Base-by-base conservation (phyloP, 139 green algal genomes). In the Chlamydomonas sphaeroides region DNA sequence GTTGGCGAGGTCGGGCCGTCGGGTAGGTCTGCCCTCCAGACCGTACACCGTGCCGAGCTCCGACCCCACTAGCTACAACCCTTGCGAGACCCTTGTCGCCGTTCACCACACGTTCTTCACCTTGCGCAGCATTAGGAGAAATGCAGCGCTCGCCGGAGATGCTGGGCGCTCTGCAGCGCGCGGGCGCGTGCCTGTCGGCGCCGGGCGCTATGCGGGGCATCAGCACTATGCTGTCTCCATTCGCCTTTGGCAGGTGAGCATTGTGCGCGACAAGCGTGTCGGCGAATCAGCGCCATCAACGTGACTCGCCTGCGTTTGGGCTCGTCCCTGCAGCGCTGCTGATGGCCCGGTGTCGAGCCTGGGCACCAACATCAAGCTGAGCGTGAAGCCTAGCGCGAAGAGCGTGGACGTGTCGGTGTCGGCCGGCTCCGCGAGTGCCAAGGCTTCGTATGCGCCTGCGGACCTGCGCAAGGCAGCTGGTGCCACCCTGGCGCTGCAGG, bases 351-450 rank as follows among this genome's bases (percentile, higher is more conserved):
- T 41, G 0, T n/a, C 59, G 41, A 81, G 41, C 74, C 74, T 81
- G 18, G 74, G 59, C 45, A 63, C 28, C 61, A 81, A 35, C 41
- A 81, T 92, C 33, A 89, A 80, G 42, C 30, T 92, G 3, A 80
- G 68, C 63, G 86, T 59, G 14, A 89, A 85, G 53, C 41, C 61
- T 21, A 63, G 72, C 35, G 89, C 62, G 23, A 92, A 91, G 66
- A 36, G 42, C 36, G 84, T 91, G 5, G 82, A 84, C 15, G 89
- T 89, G 3, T 84, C 83, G 45, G 86, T 92, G 17, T 78, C 68
- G 38, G 86, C 89, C 48, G 89, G 89, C 71, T 63, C 62, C 21
- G 36, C 67, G 30, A 80, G 59, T 30, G 83, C 65, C 1, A 56
- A 56, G 33, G 77, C 86, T 3, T 84, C 86, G 30, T 88, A 90